Conservation (phyloP, 2,329 filamentous ascomycete genomes). For the Furcasterigmium furcatum region DNA sequence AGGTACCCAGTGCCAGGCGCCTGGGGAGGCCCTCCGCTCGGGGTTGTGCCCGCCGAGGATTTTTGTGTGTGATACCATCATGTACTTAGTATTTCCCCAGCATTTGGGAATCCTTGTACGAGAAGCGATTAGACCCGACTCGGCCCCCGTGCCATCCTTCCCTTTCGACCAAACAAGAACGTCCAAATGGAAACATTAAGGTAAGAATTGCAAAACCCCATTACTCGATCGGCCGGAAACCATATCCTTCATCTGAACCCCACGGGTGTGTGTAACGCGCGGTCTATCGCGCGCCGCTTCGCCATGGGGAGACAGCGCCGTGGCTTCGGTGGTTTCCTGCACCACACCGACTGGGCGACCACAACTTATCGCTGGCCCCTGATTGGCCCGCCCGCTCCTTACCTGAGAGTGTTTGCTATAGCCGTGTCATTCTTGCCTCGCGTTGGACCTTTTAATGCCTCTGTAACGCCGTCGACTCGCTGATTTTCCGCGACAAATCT, state of each 20-base stretch:
- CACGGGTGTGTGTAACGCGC: neutral
- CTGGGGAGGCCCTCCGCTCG: no score
- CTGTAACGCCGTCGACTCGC: neutral
- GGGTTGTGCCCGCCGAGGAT: no score
- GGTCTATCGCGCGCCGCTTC: neutral
- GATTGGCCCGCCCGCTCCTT: neutral
- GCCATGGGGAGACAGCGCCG: neutral
- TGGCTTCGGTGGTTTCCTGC: slow-evolving; percentile 1
- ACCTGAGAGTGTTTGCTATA: neutral
- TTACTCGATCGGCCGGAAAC: neutral
- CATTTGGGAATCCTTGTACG: no score
- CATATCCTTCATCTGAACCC: neutral
- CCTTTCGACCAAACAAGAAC: neutral
- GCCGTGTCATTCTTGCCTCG: neutral
- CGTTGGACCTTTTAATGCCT: neutral
- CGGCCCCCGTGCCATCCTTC: neutral
- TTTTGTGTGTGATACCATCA: no score
- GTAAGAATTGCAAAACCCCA: slow-evolving; percentile 1
- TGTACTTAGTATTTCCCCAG: no score
- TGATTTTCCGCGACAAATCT: no score
- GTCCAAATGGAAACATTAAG: neutral
- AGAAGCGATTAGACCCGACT: no score
- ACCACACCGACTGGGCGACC: neutral
- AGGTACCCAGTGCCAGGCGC: no score
- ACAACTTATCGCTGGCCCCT: neutral